phyloP scores from a whole-genome alignment of 2,329 filamentous ascomycete species.

The Colletotrichum orbiculare region DNA sequence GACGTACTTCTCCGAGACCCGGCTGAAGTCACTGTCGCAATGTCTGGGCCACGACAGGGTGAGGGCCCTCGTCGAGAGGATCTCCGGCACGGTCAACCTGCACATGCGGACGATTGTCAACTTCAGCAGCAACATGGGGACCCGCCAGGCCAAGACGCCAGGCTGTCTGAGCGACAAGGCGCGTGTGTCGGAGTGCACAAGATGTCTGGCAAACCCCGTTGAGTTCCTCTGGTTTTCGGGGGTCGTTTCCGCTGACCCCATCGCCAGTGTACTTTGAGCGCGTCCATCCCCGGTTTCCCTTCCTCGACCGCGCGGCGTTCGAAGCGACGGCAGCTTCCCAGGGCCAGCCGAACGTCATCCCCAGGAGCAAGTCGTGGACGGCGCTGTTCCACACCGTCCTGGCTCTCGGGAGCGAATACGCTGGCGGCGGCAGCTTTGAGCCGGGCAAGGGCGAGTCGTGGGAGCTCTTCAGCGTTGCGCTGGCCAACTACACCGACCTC shows the following conservation, averaged over 20 bases:
- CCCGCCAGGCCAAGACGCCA: conserved; percentile 3
- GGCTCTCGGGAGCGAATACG: conserved; percentile 48
- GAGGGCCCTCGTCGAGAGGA: conserved; percentile 42
- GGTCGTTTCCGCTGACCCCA: background rate
- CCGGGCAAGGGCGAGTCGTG: conserved; percentile 37
- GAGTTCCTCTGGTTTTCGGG: background rate
- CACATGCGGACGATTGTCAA: background rate
- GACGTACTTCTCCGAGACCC: conserved; percentile 45
- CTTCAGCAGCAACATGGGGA: background rate
- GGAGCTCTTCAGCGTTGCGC: conserved; percentile 38
- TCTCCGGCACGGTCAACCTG: conserved; percentile 40
- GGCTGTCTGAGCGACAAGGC: conserved; percentile 19
- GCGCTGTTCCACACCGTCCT: conserved; percentile 48
- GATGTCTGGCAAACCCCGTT: background rate
- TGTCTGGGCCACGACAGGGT: conserved; percentile 44
- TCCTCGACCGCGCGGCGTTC: conserved; percentile 43
- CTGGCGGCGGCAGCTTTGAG: conserved; percentile 39
- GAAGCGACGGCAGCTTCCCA: conserved; percentile 23
- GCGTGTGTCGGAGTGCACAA: conserved; percentile 27
- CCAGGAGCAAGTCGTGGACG: conserved; percentile 41
- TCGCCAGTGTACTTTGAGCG: conserved; percentile 49
- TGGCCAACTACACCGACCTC: conserved; percentile 47
- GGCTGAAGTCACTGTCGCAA: conserved; percentile 44
- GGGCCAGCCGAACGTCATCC: background rate
- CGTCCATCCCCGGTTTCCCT: conserved; percentile 50